Conservation (phyloP, 177 flowering plant genomes). For the Tripterygium wilfordii region DNA sequence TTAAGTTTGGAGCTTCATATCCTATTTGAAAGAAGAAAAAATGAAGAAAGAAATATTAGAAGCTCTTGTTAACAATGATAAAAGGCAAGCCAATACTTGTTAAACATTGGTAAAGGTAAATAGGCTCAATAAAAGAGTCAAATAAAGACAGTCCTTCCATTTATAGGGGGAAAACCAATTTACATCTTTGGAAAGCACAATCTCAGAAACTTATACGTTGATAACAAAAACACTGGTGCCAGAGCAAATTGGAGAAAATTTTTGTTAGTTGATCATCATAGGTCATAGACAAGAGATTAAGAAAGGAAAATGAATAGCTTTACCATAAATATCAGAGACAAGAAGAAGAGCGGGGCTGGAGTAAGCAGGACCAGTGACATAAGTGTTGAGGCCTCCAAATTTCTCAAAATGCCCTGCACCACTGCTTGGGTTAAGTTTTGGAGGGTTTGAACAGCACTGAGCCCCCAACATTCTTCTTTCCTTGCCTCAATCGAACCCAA, state of each 20-base stretch:
- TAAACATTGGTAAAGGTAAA: too few relatives aligned
- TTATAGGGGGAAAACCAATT: too few relatives aligned
- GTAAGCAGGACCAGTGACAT: conserved; percentile 28
- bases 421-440: conserved; percentile 1
- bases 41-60: conserved; percentile 2
- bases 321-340: conserved; percentile 40
- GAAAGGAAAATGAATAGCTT: not conserved
- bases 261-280: not conserved
- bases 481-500: too few relatives aligned
- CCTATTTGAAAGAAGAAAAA: conserved; percentile 13
- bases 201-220: too few relatives aligned
- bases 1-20: conserved; percentile 17
- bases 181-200: too few relatives aligned
- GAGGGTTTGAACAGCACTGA: conserved; percentile 3
- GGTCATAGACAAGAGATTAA: not conserved
- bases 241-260: too few relatives aligned
- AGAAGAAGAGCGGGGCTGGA: conserved; percentile 34
- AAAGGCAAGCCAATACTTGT: too few relatives aligned
- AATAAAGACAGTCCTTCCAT: too few relatives aligned
- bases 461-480: too few relatives aligned
- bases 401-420: conserved; percentile 4
- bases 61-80: not conserved
- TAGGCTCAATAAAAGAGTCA: too few relatives aligned
- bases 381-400: conserved; percentile 10
- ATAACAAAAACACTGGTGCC: too few relatives aligned